These are phyloP conservation scores for Ulmus americana DNA, from an alignment of 331 rosid species.

Conservation along the genomic window DNA sequence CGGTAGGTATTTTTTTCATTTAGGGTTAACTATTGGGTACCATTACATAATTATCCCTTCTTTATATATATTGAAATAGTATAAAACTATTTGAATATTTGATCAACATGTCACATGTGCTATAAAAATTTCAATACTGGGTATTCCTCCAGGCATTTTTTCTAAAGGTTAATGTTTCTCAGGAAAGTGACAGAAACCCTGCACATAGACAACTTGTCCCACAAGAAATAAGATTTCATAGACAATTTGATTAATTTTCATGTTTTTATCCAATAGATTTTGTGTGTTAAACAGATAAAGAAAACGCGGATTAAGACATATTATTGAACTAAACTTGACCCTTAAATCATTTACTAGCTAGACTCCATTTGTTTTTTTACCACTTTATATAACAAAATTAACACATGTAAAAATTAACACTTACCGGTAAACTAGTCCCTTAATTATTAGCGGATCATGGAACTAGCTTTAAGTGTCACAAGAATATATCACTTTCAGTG, in stretches of 20 bases:
- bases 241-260: neutral
- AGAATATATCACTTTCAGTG: constrained; percentile 4
- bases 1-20: too few relatives aligned
- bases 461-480: neutral
- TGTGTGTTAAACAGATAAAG: neutral
- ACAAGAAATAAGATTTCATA: constrained; percentile 1
- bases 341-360: neutral
- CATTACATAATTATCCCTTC: too few relatives aligned
- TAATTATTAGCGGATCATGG: neutral
- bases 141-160: neutral
- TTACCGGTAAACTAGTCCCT: neutral
- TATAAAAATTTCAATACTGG: neutral
- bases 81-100: too few relatives aligned
- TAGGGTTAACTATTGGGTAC: too few relatives aligned
- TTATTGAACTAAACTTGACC: neutral
- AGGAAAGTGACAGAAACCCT: constrained; percentile 6
- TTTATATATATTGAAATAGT: too few relatives aligned
- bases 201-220: constrained; percentile 13
- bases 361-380: neutral
- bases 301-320: neutral
- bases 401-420: neutral
- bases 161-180: neutral
- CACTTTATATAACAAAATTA: neutral
- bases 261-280: neutral
- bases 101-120: too few relatives aligned